Percentiles rank a stretch among this genome's conserved stretches.
Conservation (phyloP, 371 early-diverging fungal genomes). For the Phascolomyces articulosus region DNA sequence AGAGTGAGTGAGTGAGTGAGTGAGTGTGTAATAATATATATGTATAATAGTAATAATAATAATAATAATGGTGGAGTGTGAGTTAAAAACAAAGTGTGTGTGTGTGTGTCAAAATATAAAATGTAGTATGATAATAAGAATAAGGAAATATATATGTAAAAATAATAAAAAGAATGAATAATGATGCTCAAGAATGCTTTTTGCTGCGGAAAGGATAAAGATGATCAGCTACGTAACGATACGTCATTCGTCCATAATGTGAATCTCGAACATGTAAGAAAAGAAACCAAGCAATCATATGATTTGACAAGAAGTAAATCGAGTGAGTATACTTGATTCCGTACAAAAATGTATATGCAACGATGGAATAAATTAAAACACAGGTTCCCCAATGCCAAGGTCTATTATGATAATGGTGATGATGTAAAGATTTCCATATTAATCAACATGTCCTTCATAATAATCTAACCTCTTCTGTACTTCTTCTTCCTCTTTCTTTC, state of each 20-base stretch:
- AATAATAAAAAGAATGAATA: neutral
- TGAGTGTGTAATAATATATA: neutral
- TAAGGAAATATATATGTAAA: neutral
- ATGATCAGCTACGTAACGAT: conserved; percentile 38
- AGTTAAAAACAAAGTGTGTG: too few species aligned
- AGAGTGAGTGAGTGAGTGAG: too few species aligned
- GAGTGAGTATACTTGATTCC: conserved; percentile 56
- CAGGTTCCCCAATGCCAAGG: conserved; percentile 36
- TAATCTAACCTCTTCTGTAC: neutral
- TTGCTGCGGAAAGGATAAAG: conserved; percentile 33
- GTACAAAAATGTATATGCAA: conserved; percentile 46
- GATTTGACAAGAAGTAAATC: conserved; percentile 48
- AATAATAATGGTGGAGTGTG: too few species aligned
- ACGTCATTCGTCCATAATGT: conserved; percentile 31
- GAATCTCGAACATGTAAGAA: conserved; percentile 46
- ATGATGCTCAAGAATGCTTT: conserved; percentile 39
- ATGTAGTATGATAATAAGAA: neutral
- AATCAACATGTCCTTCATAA: neutral
- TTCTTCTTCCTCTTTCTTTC: too few species aligned
- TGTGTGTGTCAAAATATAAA: too few species aligned
- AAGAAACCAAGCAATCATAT: conserved; percentile 45
- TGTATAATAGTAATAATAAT: neutral
- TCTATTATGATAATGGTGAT: conserved; percentile 13
- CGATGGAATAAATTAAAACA: conserved; percentile 32
- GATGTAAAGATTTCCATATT: neutral